Evolutionary conservation across 352 stramenopile species (phyloP).

Genomic region (Blastocystis sp.): DNA sequence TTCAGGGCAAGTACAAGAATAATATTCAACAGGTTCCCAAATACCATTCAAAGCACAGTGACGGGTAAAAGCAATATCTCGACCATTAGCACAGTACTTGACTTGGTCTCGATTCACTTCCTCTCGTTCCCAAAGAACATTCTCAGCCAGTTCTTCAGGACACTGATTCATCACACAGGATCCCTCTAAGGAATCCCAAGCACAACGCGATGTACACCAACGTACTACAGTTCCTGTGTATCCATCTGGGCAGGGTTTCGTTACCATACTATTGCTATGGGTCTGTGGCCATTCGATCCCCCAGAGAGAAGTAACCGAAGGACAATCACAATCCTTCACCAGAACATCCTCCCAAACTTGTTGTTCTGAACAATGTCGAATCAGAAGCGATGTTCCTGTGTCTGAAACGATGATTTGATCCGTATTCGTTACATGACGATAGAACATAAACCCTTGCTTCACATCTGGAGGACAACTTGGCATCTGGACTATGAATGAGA

Average conservation of each 20-base stretch:
- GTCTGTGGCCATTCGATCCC: conserved; percentile 24
- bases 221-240: not conserved
- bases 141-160: not conserved
- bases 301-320: not conserved
- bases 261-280: not conserved
- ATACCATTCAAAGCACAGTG: conserved; percentile 9
- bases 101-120: not conserved
- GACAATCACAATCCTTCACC: conserved; percentile 6
- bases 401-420: not conserved
- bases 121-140: not conserved
- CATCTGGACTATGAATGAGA: not conserved
- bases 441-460: not conserved
- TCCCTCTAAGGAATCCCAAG: not conserved
- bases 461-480: not conserved
- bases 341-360: not conserved
- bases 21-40: not conserved
- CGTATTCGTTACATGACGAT: not conserved
- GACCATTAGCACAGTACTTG: not conserved
- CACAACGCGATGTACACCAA: conserved; percentile 17
- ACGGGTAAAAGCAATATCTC: not conserved
- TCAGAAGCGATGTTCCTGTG: not conserved
- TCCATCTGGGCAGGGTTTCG: not conserved
- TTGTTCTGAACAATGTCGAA: not conserved
- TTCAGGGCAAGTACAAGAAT: not conserved
- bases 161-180: not conserved